Conservation (phyloP, 441 rosid genomes). For the Cnidoscolus chayamansa region DNA sequence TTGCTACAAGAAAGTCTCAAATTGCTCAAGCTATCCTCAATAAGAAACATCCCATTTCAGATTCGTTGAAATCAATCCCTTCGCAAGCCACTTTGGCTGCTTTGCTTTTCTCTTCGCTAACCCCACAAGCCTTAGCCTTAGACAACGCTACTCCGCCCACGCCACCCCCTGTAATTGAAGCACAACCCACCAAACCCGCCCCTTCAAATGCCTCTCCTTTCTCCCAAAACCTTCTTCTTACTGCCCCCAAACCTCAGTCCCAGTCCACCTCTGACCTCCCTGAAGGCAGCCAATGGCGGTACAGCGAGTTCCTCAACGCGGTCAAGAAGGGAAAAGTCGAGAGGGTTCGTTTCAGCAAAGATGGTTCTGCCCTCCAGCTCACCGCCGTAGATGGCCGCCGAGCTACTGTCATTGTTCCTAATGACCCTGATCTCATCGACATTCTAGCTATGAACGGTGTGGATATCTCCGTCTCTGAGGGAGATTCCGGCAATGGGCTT, state of each 20-base stretch:
- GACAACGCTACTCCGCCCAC: slow-evolving; percentile 39
- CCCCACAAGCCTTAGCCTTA: slow-evolving; percentile 61
- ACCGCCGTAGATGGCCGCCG: slow-evolving; percentile 84
- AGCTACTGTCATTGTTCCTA: slow-evolving; percentile 76
- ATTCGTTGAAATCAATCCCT: slow-evolving; percentile 22
- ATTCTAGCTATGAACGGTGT: slow-evolving; percentile 92
- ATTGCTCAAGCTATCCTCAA: slow-evolving; percentile 28
- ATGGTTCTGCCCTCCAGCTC: slow-evolving; percentile 79
- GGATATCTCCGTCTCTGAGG: slow-evolving; percentile 87
- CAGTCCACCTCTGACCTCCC: slow-evolving; percentile 64
- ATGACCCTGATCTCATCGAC: slow-evolving; percentile 90
- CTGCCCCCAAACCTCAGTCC: slow-evolving; percentile 74
- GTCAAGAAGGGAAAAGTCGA: slow-evolving; percentile 91
- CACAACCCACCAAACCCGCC: slow-evolving; percentile 46
- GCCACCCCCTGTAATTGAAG: slow-evolving; percentile 51
- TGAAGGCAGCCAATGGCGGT: slow-evolving; percentile 87
- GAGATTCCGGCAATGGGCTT: slow-evolving; percentile 76
- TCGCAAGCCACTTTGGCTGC: slow-evolving; percentile 59
- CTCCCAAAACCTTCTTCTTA: slow-evolving; percentile 55
- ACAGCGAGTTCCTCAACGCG: slow-evolving; percentile 88
- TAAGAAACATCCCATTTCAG: slow-evolving; percentile 24
- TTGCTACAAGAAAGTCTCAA: slow-evolving; percentile 22
- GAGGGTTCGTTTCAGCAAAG: slow-evolving; percentile 88
- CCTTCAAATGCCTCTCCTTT: slow-evolving; percentile 53
- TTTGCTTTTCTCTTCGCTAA: slow-evolving; percentile 47